Percentiles rank a stretch among this genome's conserved stretches.
Conservation (phyloP, 768 basidiomycete genomes). For the Boletus speciosus region DNA sequence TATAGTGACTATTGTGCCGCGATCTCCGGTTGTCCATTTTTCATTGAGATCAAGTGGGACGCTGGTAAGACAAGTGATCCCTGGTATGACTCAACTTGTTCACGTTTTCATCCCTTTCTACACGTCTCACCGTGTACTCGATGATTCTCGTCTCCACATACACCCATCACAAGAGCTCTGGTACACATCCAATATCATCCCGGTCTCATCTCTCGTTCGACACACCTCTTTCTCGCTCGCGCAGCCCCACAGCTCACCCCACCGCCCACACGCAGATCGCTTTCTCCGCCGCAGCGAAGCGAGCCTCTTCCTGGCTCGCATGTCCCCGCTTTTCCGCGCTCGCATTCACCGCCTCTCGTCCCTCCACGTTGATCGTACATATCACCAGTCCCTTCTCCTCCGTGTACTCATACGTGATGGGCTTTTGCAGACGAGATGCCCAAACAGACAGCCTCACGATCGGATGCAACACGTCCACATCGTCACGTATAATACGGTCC, state of each 20-base stretch:
- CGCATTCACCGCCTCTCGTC: conserved; percentile 36
- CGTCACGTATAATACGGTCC: conserved; percentile 59
- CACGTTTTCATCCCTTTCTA: too few relatives aligned
- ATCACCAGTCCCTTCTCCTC: conserved; percentile 47
- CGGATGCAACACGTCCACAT: conserved; percentile 73
- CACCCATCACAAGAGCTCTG: too few relatives aligned
- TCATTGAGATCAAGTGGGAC: too few relatives aligned
- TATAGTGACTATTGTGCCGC: too few relatives aligned
- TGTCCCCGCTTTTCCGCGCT: conserved; percentile 49
- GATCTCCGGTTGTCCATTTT: too few relatives aligned
- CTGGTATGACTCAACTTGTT: too few relatives aligned
- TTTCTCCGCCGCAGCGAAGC: conserved; percentile 60
- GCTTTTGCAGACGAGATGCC: conserved; percentile 46
- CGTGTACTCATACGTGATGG: conserved; percentile 42
- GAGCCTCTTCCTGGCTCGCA: conserved; percentile 61
- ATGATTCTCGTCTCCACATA: too few relatives aligned
- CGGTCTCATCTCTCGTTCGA: background rate
- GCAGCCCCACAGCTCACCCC: background rate
- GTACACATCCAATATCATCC: too few relatives aligned
- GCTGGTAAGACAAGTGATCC: too few relatives aligned
- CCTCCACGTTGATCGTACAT: conserved; percentile 47
- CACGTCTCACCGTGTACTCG: too few relatives aligned
- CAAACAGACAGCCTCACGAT: conserved; percentile 63
- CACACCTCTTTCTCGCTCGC: background rate
- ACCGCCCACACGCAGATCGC: conserved; percentile 46